A percentile compares a stretch with the other conserved stretches of the same genome.
These are phyloP conservation scores for Infundibulicybe gibba DNA, from an alignment of 768 basidiomycete species.

Conservation along the genomic window DNA sequence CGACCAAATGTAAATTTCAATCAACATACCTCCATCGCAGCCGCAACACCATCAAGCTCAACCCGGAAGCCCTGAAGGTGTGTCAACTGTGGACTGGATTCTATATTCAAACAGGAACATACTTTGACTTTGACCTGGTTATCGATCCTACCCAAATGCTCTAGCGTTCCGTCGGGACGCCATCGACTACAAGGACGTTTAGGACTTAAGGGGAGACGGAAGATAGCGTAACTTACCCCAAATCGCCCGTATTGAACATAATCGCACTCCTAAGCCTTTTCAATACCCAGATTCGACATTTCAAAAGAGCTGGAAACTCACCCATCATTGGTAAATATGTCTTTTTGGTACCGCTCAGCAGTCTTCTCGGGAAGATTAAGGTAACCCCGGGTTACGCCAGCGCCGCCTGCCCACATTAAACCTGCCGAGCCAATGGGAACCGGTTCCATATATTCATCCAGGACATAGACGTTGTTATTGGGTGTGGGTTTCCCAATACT, in stretches of 20 bases:
- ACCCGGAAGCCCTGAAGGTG: slow-evolving; percentile 51
- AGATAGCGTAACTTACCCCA: slow-evolving; percentile 30
- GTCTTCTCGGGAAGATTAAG: slow-evolving; percentile 53
- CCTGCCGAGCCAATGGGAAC: slow-evolving; percentile 34
- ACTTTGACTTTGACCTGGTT: slow-evolving; percentile 66
- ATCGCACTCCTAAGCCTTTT: slow-evolving; percentile 17
- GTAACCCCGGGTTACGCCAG: slow-evolving; percentile 54
- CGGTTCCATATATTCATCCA: slow-evolving; percentile 33
- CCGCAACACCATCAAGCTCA: slow-evolving; percentile 59
- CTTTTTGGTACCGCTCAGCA: slow-evolving; percentile 42
- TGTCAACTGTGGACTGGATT: neutral
- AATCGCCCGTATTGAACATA: slow-evolving; percentile 67
- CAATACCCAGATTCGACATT: neutral
- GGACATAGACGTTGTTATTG: slow-evolving; percentile 40
- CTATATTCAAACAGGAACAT: neutral
- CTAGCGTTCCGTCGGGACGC: slow-evolving; percentile 47
- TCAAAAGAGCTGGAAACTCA: slow-evolving; percentile 17
- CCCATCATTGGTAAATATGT: slow-evolving; percentile 49
- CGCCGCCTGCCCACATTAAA: slow-evolving; percentile 63
- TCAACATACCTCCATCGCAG: slow-evolving; percentile 48
- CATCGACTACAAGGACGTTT: slow-evolving; percentile 32
- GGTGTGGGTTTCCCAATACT: slow-evolving; percentile 49
- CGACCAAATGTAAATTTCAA: neutral
- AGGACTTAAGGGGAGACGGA: neutral
- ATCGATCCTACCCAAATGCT: slow-evolving; percentile 57